Evolutionary conservation across 2,329 filamentous ascomycete genomes (phyloP).

Genomic region (Diaporthe vexans): DNA sequence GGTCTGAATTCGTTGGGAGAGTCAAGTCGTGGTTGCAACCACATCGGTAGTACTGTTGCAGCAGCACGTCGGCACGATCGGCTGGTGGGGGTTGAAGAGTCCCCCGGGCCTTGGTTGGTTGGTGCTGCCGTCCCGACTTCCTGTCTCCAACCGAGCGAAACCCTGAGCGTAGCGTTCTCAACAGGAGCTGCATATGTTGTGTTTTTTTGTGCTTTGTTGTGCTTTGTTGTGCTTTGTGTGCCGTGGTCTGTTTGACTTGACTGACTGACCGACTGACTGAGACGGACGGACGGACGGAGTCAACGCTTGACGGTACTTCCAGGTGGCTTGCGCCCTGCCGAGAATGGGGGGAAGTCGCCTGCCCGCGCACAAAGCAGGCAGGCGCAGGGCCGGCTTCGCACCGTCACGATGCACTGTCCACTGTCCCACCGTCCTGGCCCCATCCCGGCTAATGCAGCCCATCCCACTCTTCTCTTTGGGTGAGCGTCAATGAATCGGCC

Average conservation of each 20-base stretch:
- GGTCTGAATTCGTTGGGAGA: conserved; percentile 12
- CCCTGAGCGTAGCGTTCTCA: conserved; percentile 9
- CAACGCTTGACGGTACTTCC: neutral
- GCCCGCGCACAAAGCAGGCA: conserved; percentile 15
- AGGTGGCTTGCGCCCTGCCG: conserved; percentile 20
- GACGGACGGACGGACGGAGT: conserved; percentile 1
- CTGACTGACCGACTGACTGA: neutral
- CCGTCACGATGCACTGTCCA: conserved; percentile 22
- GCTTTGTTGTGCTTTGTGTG: too few species aligned
- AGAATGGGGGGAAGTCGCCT: conserved; percentile 21
- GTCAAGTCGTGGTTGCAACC: conserved; percentile 18
- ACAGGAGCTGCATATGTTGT: conserved; percentile 14
- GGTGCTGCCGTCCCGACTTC: neutral
- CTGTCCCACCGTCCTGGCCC: conserved; percentile 14
- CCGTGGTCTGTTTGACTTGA: neutral
- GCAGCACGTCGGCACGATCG: conserved; percentile 26
- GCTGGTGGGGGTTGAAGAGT: neutral
- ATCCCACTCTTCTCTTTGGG: conserved; percentile 24
- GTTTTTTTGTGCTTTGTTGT: neutral
- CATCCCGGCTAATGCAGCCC: conserved; percentile 24
- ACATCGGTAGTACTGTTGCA: conserved; percentile 18
- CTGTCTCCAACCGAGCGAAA: neutral
- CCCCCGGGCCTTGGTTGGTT: neutral
- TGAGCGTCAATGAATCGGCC: conserved; percentile 20
- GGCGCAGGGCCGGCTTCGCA: conserved; percentile 20